Evolutionary conservation across 2,329 filamentous ascomycete species (phyloP).

Genomic region (Neofusicoccum laricinum): DNA sequence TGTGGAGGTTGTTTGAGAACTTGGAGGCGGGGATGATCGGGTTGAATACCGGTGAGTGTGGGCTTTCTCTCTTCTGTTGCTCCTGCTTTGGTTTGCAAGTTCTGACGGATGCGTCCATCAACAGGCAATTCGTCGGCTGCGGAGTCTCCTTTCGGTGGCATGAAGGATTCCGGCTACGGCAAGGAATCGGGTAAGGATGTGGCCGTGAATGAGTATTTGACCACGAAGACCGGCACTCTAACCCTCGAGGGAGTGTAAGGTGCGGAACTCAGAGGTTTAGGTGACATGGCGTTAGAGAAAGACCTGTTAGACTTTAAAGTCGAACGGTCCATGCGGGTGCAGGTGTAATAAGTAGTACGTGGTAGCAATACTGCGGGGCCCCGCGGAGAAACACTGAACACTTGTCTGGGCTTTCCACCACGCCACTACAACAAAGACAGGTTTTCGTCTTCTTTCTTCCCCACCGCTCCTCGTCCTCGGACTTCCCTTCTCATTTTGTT

Average conservation of each 20-base stretch:
- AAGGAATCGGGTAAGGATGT: constrained; percentile 67
- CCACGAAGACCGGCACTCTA: constrained; percentile 64
- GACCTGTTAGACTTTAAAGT: too few relatives aligned
- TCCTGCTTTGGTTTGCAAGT: not conserved
- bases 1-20: constrained; percentile 65
- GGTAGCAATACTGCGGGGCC: too few relatives aligned
- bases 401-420: too few relatives aligned
- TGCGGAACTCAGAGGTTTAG: too few relatives aligned
- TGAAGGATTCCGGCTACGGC: constrained; percentile 66
- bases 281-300: not conserved
- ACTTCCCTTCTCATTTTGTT: too few relatives aligned
- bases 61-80: not conserved
- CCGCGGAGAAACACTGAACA: too few relatives aligned
- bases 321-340: not conserved
- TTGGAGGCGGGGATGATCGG: constrained; percentile 70
- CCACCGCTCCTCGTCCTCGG: too few relatives aligned
- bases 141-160: constrained; percentile 65
- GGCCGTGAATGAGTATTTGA: constrained; percentile 60
- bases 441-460: too few relatives aligned
- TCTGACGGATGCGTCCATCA: not conserved
- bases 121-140: constrained; percentile 62
- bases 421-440: not conserved
- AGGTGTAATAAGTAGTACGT: not conserved
- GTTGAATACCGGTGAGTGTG: constrained; percentile 54
- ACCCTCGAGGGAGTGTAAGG: constrained; percentile 48